These are phyloP conservation scores for Cenchrus americanus DNA, from an alignment of 176 grass and related monocot genomes.

Conservation along the genomic window DNA sequence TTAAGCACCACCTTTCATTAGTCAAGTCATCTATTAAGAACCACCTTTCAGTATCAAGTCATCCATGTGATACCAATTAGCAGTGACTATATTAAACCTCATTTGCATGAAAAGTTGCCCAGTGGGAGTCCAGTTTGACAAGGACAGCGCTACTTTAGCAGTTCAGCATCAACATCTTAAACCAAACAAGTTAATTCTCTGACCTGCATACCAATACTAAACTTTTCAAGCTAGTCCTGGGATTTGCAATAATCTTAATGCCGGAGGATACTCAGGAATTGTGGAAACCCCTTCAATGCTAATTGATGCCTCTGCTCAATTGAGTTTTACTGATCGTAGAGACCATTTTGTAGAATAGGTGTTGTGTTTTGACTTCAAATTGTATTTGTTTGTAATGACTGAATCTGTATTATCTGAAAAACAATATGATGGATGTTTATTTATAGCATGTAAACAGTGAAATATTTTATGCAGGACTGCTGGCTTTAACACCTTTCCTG, in stretches of 20 bases:
- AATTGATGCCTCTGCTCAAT: conserved; percentile 15
- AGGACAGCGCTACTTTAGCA: not conserved
- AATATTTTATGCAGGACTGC: conserved; percentile 61
- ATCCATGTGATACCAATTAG: too few species aligned
- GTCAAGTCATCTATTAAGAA: too few species aligned
- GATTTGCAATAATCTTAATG: not conserved
- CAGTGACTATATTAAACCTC: not conserved
- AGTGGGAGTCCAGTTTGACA: not conserved
- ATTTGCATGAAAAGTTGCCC: not conserved
- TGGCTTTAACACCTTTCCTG: conserved; percentile 83
- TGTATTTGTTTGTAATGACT: conserved; percentile 10
- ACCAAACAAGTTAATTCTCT: not conserved
- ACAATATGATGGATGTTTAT: not conserved
- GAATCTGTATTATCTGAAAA: not conserved
- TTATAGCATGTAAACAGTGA: conserved; percentile 5
- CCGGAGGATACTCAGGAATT: not conserved
- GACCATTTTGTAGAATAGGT: not conserved
- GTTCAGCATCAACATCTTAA: not conserved
- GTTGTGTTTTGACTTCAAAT: not conserved
- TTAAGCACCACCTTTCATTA: too few species aligned
- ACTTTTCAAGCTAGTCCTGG: not conserved
- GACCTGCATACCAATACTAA: not conserved
- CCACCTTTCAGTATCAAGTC: too few species aligned
- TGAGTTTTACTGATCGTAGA: conserved; percentile 6
- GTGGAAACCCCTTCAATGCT: not conserved